Conservation (phyloP, 139 green algal genomes). For the Gonium pectorale region DNA sequence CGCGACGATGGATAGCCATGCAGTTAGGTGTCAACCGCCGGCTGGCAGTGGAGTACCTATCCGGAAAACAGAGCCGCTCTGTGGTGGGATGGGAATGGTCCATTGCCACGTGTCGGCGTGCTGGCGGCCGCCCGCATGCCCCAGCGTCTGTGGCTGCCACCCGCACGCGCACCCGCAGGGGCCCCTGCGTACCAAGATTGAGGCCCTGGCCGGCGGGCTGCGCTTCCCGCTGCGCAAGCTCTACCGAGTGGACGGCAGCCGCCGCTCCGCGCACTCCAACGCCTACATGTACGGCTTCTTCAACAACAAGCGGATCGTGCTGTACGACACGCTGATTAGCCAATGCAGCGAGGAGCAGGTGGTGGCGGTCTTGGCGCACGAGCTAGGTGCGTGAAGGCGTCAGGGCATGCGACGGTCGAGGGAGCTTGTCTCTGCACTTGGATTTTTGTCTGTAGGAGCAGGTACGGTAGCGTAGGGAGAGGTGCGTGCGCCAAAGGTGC, state of each 20-base stretch:
- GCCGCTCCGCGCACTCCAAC: constrained; percentile 81
- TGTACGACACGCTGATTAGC: constrained; percentile 88
- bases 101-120: too few species aligned
- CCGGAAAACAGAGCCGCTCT: too few species aligned
- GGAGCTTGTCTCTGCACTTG: too few species aligned
- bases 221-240: constrained; percentile 78
- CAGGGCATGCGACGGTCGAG: too few species aligned
- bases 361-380: constrained; percentile 92
- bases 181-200: constrained; percentile 71
- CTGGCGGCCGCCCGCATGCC: too few species aligned
- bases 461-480: too few species aligned
- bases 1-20: too few species aligned
- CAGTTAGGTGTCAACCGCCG: too few species aligned
- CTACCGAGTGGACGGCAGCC: constrained; percentile 73
- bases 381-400: constrained; percentile 40
- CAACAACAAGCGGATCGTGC: constrained; percentile 91
- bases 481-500: too few species aligned
- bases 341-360: constrained; percentile 82
- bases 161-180: constrained; percentile 45
- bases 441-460: too few species aligned
- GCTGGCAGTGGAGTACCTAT: too few species aligned
- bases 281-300: constrained; percentile 84
- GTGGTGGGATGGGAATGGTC: too few species aligned
- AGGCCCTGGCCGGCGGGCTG: constrained; percentile 77
- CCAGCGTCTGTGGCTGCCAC: background rate